A percentile compares a stretch with the other conserved stretches of the same genome.
Evolutionary conservation across 331 rosid species (phyloP).

Genomic region (Pyracantha coccinea): DNA sequence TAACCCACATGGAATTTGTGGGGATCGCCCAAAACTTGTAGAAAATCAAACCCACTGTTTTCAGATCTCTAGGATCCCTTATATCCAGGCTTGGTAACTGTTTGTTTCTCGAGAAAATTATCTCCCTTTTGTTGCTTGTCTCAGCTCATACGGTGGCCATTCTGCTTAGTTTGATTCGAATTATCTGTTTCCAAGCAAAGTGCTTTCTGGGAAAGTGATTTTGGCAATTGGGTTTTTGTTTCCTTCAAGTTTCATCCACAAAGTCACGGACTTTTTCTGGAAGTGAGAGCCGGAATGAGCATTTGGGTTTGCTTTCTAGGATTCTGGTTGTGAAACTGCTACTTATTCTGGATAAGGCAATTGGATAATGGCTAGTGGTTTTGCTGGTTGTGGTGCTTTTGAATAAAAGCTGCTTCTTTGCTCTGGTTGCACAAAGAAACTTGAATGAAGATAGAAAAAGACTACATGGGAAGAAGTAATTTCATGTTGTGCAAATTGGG

Average conservation of each 20-base stretch:
- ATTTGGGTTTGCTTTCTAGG: conserved; percentile 26
- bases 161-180: conserved; percentile 36
- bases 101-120: conserved; percentile 34
- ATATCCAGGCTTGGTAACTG: conserved; percentile 33
- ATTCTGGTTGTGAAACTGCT: conserved; percentile 33
- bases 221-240: conserved; percentile 36
- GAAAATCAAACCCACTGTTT: conserved; percentile 28
- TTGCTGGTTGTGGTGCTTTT: conserved; percentile 34
- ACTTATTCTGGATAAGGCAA: conserved; percentile 31
- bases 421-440: conserved; percentile 17
- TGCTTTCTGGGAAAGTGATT: conserved; percentile 15
- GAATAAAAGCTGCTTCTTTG: conserved; percentile 15
- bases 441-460: conserved; percentile 21
- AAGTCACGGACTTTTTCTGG: conserved; percentile 16
- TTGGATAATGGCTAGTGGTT: conserved; percentile 35
- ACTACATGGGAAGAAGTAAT: conserved; percentile 33
- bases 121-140: conserved; percentile 27
- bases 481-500: conserved; percentile 36
- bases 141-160: conserved; percentile 19
- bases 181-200: conserved; percentile 31
- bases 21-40: conserved; percentile 34
- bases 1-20: conserved; percentile 37
- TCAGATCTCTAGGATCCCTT: conserved; percentile 88
- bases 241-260: conserved; percentile 8
- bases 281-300: background rate